phyloP scores from a whole-genome alignment of 176 grass and related monocot genomes.

The Raddia guianensis region DNA sequence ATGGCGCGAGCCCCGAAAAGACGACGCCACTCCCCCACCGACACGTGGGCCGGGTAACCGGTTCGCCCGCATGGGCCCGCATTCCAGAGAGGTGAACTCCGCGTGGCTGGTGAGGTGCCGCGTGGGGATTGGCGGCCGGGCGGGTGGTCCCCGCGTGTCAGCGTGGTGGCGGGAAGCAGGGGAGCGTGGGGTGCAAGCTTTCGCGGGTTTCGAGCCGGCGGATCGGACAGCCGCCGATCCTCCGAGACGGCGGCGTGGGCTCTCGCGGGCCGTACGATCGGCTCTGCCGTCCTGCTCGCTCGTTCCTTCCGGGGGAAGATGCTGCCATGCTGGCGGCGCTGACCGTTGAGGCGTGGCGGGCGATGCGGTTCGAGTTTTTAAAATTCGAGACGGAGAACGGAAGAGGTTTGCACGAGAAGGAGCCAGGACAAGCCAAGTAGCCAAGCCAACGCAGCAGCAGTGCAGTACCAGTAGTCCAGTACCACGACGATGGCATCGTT shows the following conservation, averaged over 20 bases:
- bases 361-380: neutral
- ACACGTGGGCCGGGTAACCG: neutral
- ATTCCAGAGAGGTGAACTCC: neutral
- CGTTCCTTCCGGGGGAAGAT: conserved; percentile 22
- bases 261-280: neutral
- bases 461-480: too few relatives aligned
- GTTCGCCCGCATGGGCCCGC: rapidly evolving
- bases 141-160: conserved; percentile 13
- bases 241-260: conserved; percentile 23
- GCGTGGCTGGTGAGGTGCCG: neutral
- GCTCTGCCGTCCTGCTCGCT: too few relatives aligned
- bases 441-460: neutral
- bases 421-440: neutral
- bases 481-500: too few relatives aligned
- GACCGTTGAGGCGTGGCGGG: neutral
- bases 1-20: neutral
- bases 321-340: neutral
- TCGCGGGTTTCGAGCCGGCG: neutral
- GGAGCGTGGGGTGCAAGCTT: conserved; percentile 17
- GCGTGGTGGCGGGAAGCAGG: conserved; percentile 7
- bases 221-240: neutral
- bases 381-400: neutral
- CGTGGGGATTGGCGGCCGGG: neutral
- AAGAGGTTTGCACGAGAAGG: neutral
- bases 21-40: neutral